Evolutionary conservation across 177 flowering plant species (phyloP).

Genomic region (Tripterygium wilfordii): DNA sequence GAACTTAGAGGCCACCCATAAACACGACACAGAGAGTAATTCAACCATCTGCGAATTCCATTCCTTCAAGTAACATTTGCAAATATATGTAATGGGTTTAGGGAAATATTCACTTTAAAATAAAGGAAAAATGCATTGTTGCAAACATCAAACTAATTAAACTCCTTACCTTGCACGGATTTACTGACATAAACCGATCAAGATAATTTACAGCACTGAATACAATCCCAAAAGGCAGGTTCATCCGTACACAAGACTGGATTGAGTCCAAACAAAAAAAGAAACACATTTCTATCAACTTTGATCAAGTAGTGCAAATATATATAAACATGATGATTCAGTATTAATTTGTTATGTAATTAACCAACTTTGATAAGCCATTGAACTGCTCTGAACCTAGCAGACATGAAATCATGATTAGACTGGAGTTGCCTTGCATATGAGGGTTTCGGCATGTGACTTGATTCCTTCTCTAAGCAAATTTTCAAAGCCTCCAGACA

Average conservation of each 20-base stretch:
- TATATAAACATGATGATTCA: background rate
- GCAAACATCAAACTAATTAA: no score
- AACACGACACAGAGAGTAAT: conserved; percentile 48
- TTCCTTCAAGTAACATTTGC: conserved; percentile 18
- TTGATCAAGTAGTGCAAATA: background rate
- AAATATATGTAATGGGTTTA: background rate
- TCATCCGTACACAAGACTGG: conserved; percentile 40
- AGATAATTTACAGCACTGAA: conserved; percentile 59
- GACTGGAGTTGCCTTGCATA: background rate
- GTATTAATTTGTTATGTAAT: background rate
- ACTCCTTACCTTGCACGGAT: conserved; percentile 31
- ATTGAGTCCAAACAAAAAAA: no score
- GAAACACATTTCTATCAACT: background rate
- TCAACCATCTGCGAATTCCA: conserved; percentile 50
- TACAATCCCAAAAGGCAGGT: conserved; percentile 34
- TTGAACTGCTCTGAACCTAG: background rate
- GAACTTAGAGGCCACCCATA: conserved; percentile 61
- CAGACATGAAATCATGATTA: background rate
- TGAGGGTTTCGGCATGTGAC: background rate
- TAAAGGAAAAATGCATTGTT: no score
- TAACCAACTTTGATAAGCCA: conserved; percentile 48
- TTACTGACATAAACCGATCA: conserved; percentile 52
- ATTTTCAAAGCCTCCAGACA: background rate
- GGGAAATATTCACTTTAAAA: no score
- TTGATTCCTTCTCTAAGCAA: background rate